These are phyloP conservation scores for Ophiostoma populinum DNA, from an alignment of 2,329 filamentous ascomycete species.

Conservation along the genomic window DNA sequence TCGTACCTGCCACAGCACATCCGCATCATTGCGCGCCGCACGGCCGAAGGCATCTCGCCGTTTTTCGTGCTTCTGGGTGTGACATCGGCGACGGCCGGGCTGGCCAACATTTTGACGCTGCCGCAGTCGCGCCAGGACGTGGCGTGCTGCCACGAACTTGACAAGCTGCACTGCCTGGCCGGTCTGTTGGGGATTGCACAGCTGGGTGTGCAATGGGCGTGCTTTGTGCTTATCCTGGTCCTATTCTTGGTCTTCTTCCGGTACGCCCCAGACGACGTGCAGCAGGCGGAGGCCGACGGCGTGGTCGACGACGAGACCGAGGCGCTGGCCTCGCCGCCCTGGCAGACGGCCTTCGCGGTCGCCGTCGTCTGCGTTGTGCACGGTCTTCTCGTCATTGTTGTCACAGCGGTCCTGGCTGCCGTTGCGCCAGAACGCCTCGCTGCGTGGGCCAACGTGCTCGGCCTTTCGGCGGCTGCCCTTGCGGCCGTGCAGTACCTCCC, in stretches of 20 bases:
- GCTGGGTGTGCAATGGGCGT: conserved; percentile 80
- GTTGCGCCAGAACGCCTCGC: conserved; percentile 47
- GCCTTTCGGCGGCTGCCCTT: conserved; percentile 59
- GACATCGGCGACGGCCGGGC: conserved; percentile 71
- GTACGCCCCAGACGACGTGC: conserved; percentile 35
- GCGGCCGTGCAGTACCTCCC: conserved; percentile 85
- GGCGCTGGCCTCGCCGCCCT: conserved; percentile 52
- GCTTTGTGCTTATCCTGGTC: conserved; percentile 76
- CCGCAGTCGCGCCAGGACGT: conserved; percentile 72
- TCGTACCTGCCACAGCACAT: conserved; percentile 92
- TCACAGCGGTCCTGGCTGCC: conserved; percentile 51
- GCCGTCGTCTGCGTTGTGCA: conserved; percentile 58
- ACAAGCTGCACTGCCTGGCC: conserved; percentile 65
- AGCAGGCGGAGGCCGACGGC: too few species aligned
- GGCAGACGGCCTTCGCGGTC: conserved; percentile 64
- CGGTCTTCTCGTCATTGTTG: conserved; percentile 49
- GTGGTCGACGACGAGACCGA: conserved; percentile 30
- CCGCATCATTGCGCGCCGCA: conserved; percentile 71
- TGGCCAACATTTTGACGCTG: conserved; percentile 82
- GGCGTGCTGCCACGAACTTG: conserved; percentile 69
- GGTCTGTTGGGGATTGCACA: conserved; percentile 80
- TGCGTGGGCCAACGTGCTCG: conserved; percentile 71
- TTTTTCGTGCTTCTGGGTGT: conserved; percentile 91
- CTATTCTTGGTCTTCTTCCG: conserved; percentile 94
- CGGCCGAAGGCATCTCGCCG: conserved; percentile 86